Evolutionary conservation across 208 protist genomes (phyloP), one percentile per base, ranked within the genome.

Genomic region (Crithidia brevicula): DNA sequence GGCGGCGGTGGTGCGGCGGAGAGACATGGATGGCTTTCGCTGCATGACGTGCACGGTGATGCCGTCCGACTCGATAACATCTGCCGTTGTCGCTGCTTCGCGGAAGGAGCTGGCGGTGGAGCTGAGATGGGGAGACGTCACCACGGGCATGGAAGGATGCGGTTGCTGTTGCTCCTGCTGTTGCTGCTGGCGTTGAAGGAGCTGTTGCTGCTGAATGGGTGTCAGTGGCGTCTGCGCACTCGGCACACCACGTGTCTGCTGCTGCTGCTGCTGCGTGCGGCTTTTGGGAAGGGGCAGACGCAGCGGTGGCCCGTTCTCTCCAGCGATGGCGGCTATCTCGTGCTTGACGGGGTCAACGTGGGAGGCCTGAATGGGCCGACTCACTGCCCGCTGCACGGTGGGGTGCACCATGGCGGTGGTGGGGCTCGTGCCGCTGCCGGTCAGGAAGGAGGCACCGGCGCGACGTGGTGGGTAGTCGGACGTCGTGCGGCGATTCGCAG

Each of bases 11-110:
- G 51, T 15, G 13, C 53, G 53, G 27, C 53, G 53, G n/a, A 59
- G 8, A 1, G 65, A 23, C 34, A 46, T 49, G 20, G 54, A 63
- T 0, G 65, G 34, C 45, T 71, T 71, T 4, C 65, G 65, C 54
- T 71, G 65, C 54, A 71, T 61, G 16, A 71, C 65, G 30, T 51
- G 65, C 33, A 71, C 65, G 1, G 65, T 71, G 18, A 71, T 62
- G 33, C 53, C 50, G 42, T 63, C 30, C 0, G 54, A 18, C 34
- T 71, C 65, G 30, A 71, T 71, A 4, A 71, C 65, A 22, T 71
- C 65, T 8, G 65, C 20, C 22, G 65, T 45, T 8, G 50, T 8
- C 16, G 53, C 53, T 46, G n/a, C 31, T 2, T 71, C 65, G 22
- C 65, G 65, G 45, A 63, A 71, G 4, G 52, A 63, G 10, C 42